These are phyloP conservation scores for Xylariaceae sp. DNA, from an alignment of 2,329 filamentous ascomycete genomes.

Conservation along the genomic window DNA sequence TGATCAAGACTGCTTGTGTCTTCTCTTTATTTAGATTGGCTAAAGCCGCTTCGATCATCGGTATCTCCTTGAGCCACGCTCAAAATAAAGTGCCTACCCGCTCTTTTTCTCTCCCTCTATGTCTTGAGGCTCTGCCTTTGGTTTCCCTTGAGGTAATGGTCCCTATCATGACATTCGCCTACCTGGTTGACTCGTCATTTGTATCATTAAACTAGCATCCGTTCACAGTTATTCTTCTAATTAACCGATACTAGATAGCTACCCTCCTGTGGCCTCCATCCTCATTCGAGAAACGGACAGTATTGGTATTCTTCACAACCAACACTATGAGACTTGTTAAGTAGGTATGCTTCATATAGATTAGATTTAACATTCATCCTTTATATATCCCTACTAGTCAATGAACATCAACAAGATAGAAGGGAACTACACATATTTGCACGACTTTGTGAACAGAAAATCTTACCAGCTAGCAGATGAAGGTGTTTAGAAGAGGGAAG, in stretches of 20 bases:
- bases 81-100: not conserved
- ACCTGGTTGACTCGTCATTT: too few relatives aligned
- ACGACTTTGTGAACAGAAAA: not conserved
- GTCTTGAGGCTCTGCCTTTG: not conserved
- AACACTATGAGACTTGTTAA: not conserved
- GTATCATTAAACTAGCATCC: too few relatives aligned
- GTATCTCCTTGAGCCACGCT: not conserved
- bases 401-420: not conserved
- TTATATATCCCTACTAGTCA: not conserved
- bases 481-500: not conserved
- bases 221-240: not conserved
- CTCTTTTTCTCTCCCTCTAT: not conserved
- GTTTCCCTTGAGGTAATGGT: too few relatives aligned
- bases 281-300: not conserved
- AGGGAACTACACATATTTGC: not conserved
- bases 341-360: not conserved
- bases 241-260: too few relatives aligned
- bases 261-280: too few relatives aligned
- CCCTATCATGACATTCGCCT: too few relatives aligned
- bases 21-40: too few relatives aligned
- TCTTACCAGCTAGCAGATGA: not conserved
- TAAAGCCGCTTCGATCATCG: not conserved
- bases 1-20: conserved; percentile 2
- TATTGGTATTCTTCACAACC: not conserved
- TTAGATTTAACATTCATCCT: not conserved